Evolutionary conservation across 1,284 basidiomycete genomes (phyloP).

Genomic region (Phlebopus sp.): DNA sequence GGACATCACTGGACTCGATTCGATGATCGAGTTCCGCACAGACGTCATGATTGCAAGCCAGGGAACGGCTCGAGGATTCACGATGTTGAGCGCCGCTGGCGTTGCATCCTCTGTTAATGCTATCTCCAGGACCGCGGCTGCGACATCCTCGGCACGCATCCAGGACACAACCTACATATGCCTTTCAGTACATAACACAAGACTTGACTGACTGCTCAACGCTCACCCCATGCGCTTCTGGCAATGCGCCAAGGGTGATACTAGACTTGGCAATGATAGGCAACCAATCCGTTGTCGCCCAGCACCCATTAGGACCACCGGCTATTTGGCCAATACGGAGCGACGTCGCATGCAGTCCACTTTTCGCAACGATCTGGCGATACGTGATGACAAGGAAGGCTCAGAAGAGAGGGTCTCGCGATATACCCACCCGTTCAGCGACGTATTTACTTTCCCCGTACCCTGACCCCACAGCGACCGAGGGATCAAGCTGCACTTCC

Average conservation of each 20-base stretch:
- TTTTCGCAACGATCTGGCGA: conserved; percentile 24
- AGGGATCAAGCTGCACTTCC: conserved; percentile 16
- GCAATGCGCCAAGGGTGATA: conserved; percentile 23
- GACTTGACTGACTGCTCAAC: conserved; percentile 6
- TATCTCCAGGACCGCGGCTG: conserved; percentile 18
- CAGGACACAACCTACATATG: conserved; percentile 21
- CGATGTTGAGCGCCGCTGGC: conserved; percentile 19
- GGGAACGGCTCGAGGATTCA: conserved; percentile 15
- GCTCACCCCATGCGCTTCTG: conserved; percentile 17
- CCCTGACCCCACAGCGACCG: conserved; percentile 21
- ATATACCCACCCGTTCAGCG: conserved; percentile 18
- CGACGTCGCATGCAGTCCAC: conserved; percentile 23
- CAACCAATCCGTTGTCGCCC: conserved; percentile 34
- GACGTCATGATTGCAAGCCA: conserved; percentile 18
- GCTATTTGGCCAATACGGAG: conserved; percentile 34
- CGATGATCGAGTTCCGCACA: conserved; percentile 12
- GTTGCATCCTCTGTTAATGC: conserved; percentile 12
- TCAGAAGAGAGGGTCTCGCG: too few relatives aligned
- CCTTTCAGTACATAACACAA: background rate
- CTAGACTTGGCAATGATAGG: conserved; percentile 32
- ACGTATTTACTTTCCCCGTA: conserved; percentile 34
- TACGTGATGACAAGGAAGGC: too few relatives aligned
- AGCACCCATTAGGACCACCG: conserved; percentile 27
- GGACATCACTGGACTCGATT: background rate
- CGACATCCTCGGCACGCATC: conserved; percentile 21